A percentile compares a stretch with the other conserved stretches of the same genome.
Evolutionary conservation across 163 green algal genomes (phyloP).

Genomic region (Chlamydomonas reinhardtii): DNA sequence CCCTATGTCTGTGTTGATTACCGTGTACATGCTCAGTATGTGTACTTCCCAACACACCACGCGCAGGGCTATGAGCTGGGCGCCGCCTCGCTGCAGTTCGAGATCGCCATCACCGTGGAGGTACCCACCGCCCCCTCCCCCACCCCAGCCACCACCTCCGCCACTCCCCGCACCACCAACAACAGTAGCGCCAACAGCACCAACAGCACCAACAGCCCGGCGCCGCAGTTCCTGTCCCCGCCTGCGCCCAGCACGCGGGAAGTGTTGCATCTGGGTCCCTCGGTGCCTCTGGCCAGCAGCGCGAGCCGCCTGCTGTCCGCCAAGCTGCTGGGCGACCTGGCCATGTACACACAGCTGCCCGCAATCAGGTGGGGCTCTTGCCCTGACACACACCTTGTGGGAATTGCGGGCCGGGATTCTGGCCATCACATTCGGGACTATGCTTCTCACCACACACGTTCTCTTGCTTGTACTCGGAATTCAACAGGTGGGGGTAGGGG

Average conservation of each 20-base stretch:
- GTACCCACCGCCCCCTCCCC: conserved; percentile 23
- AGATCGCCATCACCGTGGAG: conserved; percentile 51
- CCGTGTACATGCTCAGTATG: too few relatives aligned
- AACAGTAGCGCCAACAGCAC: conserved; percentile 18
- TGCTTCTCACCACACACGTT: too few relatives aligned
- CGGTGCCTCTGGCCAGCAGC: conserved; percentile 57
- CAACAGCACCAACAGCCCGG: not conserved
- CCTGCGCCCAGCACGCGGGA: conserved; percentile 33
- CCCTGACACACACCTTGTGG: too few relatives aligned
- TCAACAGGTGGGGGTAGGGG: too few relatives aligned
- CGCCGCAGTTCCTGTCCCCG: conserved; percentile 24
- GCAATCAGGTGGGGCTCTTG: conserved; percentile 71
- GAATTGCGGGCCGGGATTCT: too few relatives aligned
- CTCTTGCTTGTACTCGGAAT: too few relatives aligned
- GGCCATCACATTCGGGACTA: too few relatives aligned
- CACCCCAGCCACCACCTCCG: not conserved
- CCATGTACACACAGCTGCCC: conserved; percentile 79
- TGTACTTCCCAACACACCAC: too few relatives aligned
- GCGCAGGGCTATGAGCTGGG: conserved; percentile 79
- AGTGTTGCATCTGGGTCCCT: conserved; percentile 61
- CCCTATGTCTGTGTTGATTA: too few relatives aligned
- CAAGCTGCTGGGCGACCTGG: conserved; percentile 88
- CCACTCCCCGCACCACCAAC: too few relatives aligned
- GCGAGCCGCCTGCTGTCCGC: conserved; percentile 55
- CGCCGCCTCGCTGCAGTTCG: conserved; percentile 73